phyloP scores from a whole-genome alignment of 1,284 basidiomycete species.

The Puccinia polysora region DNA sequence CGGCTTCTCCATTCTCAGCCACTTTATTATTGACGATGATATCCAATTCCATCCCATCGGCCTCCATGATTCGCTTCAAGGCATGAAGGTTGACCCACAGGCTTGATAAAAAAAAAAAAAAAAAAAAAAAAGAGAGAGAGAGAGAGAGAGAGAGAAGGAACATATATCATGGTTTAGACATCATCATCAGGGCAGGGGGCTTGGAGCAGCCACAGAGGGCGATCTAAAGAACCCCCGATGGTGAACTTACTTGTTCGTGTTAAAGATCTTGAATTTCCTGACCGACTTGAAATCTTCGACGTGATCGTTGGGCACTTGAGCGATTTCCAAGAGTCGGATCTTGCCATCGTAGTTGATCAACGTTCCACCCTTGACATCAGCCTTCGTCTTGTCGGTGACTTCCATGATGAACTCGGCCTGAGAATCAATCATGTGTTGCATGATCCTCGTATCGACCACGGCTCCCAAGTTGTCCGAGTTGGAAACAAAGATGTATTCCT shows the following conservation, averaged over 20 bases:
- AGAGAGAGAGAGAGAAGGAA: too few relatives aligned
- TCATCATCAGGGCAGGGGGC: too few relatives aligned
- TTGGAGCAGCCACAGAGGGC: too few relatives aligned
- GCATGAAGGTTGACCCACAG: constrained; percentile 87
- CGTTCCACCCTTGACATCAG: constrained; percentile 99
- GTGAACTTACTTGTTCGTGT: constrained; percentile 54
- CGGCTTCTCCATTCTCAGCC: constrained; percentile 80
- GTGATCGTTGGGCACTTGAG: constrained; percentile 96
- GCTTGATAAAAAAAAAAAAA: constrained; percentile 57
- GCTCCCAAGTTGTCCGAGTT: constrained; percentile 99
- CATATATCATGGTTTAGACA: too few relatives aligned
- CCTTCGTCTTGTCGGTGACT: constrained; percentile 99
- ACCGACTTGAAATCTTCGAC: constrained; percentile 96
- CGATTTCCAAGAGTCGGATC: constrained; percentile 92
- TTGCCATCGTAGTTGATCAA: constrained; percentile 77
- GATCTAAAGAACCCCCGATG: too few relatives aligned
- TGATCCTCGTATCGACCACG: constrained; percentile 73
- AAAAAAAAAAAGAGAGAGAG: too few relatives aligned
- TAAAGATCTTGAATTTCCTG: constrained; percentile 64
- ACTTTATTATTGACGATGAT: constrained; percentile 87
- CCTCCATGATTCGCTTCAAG: constrained; percentile 90
- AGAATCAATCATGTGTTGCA: constrained; percentile 64
- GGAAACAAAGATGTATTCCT: constrained; percentile 98
- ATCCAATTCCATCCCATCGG: constrained; percentile 73
- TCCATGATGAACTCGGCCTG: constrained; percentile 54